phyloP scores from a whole-genome alignment of 2,329 filamentous ascomycete species.

The Epichloe elymi region DNA sequence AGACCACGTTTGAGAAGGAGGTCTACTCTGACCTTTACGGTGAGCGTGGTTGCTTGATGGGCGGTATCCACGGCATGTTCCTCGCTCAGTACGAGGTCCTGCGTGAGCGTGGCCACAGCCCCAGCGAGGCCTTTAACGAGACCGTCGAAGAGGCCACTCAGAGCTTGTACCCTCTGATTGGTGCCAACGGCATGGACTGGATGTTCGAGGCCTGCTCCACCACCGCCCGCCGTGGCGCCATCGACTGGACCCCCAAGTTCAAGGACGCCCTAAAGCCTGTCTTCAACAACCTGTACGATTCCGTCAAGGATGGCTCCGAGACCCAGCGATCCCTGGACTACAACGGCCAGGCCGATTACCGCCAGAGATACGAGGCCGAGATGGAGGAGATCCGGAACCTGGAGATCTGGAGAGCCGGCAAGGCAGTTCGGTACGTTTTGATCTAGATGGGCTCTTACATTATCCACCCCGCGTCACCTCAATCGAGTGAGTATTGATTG shows the following conservation, averaged over 20 bases:
- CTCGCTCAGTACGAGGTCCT: slow-evolving; percentile 99
- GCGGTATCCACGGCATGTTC: slow-evolving; percentile 99
- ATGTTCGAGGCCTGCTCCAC: slow-evolving; percentile 99
- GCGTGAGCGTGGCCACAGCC: slow-evolving; percentile 93
- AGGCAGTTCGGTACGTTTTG: slow-evolving; percentile 68
- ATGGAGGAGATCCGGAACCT: slow-evolving; percentile 95
- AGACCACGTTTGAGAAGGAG: slow-evolving; percentile 99
- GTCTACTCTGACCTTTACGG: slow-evolving; percentile 99
- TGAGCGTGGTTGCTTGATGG: slow-evolving; percentile 99
- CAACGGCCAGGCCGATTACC: slow-evolving; percentile 92
- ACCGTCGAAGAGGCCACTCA: slow-evolving; percentile 99
- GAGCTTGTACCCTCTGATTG: slow-evolving; percentile 94
- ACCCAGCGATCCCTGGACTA: slow-evolving; percentile 94
- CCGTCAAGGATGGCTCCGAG: slow-evolving; percentile 82
- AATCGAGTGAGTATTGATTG: background rate
- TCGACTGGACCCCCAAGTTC: slow-evolving; percentile 96
- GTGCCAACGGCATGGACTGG: slow-evolving; percentile 98
- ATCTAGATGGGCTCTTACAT: too few relatives aligned
- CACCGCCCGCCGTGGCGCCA: slow-evolving; percentile 93
- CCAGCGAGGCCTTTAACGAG: slow-evolving; percentile 99
- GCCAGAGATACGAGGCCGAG: slow-evolving; percentile 94
- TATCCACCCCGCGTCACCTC: too few relatives aligned
- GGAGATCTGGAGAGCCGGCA: slow-evolving; percentile 98
- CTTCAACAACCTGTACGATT: slow-evolving; percentile 94
- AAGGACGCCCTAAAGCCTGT: slow-evolving; percentile 98